These are phyloP conservation scores for Rhizopogon hawkerae DNA, from an alignment of 1,284 basidiomycete species.

Conservation along the genomic window DNA sequence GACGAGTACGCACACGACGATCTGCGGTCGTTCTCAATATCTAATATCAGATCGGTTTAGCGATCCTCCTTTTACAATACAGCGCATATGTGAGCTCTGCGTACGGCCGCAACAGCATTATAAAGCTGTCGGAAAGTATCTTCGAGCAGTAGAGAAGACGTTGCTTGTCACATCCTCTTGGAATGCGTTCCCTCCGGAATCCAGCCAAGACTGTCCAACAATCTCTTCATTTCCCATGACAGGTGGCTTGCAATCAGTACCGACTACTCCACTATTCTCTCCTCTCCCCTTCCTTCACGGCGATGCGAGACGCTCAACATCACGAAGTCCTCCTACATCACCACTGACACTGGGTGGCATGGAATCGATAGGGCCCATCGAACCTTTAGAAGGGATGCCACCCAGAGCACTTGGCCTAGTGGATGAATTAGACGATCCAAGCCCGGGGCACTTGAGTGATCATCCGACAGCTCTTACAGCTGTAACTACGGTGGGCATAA, in stretches of 20 bases:
- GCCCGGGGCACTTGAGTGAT: slow-evolving; percentile 73
- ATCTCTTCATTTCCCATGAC: slow-evolving; percentile 36
- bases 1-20: slow-evolving; percentile 48
- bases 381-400: slow-evolving; percentile 30
- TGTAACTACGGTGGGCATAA: slow-evolving; percentile 43
- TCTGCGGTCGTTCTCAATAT: slow-evolving; percentile 5
- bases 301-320: slow-evolving; percentile 65
- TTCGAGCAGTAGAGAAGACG: slow-evolving; percentile 81
- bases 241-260: slow-evolving; percentile 40
- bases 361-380: slow-evolving; percentile 20
- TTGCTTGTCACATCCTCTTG: slow-evolving; percentile 79
- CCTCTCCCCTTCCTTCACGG: slow-evolving; percentile 77
- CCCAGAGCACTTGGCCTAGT: slow-evolving; percentile 60
- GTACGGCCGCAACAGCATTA: slow-evolving; percentile 66
- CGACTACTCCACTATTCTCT: slow-evolving; percentile 73
- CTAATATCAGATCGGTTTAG: slow-evolving; percentile 24
- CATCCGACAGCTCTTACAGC: slow-evolving; percentile 62
- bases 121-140: slow-evolving; percentile 77
- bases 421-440: slow-evolving; percentile 74
- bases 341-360: slow-evolving; percentile 47
- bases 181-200: slow-evolving; percentile 57
- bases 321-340: slow-evolving; percentile 67
- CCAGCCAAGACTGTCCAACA: slow-evolving; percentile 33
- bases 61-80: slow-evolving; percentile 85
- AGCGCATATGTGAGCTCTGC: slow-evolving; percentile 84